Evolutionary conservation across 768 basidiomycete species (phyloP).

Genomic region (Russula brevipes): DNA sequence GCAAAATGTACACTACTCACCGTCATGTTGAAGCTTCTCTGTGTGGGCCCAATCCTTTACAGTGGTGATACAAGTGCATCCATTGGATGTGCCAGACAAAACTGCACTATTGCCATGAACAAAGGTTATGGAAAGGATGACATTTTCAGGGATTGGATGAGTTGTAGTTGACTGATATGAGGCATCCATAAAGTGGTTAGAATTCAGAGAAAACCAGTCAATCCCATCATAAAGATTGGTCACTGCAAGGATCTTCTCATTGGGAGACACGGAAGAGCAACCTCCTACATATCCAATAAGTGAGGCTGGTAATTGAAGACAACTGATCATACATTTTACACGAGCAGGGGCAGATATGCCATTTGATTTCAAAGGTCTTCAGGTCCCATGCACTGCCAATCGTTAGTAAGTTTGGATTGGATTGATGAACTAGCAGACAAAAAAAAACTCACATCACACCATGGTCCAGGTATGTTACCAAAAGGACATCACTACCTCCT

Average conservation of each 20-base stretch:
- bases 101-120: background rate
- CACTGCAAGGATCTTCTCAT: background rate
- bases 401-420: background rate
- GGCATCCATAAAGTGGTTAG: background rate
- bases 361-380: background rate
- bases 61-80: background rate
- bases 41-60: background rate
- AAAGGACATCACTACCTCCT: background rate
- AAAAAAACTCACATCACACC: background rate
- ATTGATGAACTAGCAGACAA: background rate
- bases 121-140: background rate
- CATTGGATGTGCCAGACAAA: background rate
- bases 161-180: background rate
- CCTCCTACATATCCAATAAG: background rate
- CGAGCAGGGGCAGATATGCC: background rate
- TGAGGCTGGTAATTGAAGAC: background rate
- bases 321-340: constrained; percentile 1
- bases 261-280: background rate
- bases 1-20: background rate
- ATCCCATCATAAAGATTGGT: background rate
- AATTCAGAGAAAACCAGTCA: background rate
- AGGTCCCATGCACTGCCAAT: background rate
- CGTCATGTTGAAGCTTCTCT: background rate
- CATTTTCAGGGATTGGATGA: background rate
- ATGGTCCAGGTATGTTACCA: constrained; percentile 6